These are phyloP conservation scores for Diplotaxis tenuifolia DNA, from an alignment of 345 rosid genomes.

Conservation along the genomic window DNA sequence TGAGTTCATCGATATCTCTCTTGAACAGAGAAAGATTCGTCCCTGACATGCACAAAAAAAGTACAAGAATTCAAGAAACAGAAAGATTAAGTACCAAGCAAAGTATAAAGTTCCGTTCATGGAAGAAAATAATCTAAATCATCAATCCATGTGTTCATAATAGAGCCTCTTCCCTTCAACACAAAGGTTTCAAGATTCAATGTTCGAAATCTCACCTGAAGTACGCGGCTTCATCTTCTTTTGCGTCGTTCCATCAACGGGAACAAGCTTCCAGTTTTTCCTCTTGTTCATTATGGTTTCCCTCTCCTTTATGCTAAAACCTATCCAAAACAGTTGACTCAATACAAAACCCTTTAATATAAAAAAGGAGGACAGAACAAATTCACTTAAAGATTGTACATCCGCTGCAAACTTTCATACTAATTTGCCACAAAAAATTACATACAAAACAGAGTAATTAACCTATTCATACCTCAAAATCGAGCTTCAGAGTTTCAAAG, in stretches of 20 bases:
- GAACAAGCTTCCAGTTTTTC: not conserved
- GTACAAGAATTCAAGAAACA: not conserved
- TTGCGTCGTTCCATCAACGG: not conserved
- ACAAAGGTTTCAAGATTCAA: not conserved
- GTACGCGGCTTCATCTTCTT: not conserved
- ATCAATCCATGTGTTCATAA: not conserved
- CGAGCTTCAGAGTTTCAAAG: too few relatives aligned
- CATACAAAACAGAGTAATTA: not conserved
- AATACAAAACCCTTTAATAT: too few relatives aligned
- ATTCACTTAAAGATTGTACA: too few relatives aligned
- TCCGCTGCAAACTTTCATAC: too few relatives aligned
- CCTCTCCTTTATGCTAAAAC: not conserved
- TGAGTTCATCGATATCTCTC: conserved; percentile 64
- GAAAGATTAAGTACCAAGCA: not conserved
- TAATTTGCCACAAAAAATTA: too few relatives aligned
- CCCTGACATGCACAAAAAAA: not conserved
- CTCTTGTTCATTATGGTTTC: not conserved
- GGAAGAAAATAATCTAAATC: not conserved
- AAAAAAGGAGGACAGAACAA: too few relatives aligned
- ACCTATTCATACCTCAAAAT: too few relatives aligned
- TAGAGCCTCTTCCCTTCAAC: not conserved
- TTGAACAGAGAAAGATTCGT: conserved; percentile 55
- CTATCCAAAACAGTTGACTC: not conserved
- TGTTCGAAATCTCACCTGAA: conserved; percentile 1
- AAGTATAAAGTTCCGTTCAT: not conserved